phyloP scores from a whole-genome alignment of 225 moss, liverwort and hornwort genomes.

The Bryoerythrophyllum caledonicum region DNA sequence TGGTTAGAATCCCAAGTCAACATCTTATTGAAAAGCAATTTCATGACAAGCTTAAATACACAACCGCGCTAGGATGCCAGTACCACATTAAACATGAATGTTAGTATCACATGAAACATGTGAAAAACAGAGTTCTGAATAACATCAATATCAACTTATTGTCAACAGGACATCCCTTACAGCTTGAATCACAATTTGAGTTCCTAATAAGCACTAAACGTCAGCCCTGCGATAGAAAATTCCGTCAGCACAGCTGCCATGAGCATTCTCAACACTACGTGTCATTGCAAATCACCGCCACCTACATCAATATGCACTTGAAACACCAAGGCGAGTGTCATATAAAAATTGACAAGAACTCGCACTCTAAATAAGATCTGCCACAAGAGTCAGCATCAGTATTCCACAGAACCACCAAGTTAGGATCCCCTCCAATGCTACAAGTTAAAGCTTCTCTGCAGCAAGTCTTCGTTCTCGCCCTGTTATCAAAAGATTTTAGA shows the following conservation, averaged over 20 bases:
- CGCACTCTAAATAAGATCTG: conserved; percentile 62
- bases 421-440: conserved; percentile 66
- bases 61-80: conserved; percentile 36
- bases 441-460: conserved; percentile 41
- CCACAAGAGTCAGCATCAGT: conserved; percentile 66
- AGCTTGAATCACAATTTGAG: conserved; percentile 36
- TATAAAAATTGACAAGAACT: conserved; percentile 56
- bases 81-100: conserved; percentile 40
- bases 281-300: conserved; percentile 39
- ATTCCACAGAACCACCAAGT: conserved; percentile 69
- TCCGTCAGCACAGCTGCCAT: conserved; percentile 66
- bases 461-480: conserved; percentile 38
- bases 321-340: conserved; percentile 49
- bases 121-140: conserved; percentile 32
- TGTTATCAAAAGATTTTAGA: conserved; percentile 45
- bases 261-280: conserved; percentile 49
- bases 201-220: conserved; percentile 45
- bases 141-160: conserved; percentile 36
- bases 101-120: conserved; percentile 46
- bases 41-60: conserved; percentile 24
- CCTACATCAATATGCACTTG: conserved; percentile 61
- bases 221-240: conserved; percentile 63
- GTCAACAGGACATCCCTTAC: conserved; percentile 46
- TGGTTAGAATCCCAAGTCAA: conserved; percentile 30
- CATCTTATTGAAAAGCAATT: conserved; percentile 20